Evolutionary conservation across 1,284 basidiomycete genomes (phyloP), one percentile per base, ranked within the genome.

Genomic region (Puccinia hordei): DNA sequence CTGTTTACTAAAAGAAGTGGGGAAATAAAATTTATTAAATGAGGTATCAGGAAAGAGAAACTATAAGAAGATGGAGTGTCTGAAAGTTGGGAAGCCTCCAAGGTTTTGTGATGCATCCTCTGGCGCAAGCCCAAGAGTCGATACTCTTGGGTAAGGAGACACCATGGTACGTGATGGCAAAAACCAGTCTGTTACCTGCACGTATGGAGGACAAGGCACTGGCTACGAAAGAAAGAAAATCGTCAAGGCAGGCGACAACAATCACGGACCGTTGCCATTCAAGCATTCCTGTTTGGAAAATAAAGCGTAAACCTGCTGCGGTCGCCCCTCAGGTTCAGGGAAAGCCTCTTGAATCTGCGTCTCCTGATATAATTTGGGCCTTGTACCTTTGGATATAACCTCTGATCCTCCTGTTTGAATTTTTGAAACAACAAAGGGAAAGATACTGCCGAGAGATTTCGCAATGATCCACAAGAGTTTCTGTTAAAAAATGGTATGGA

Each of bases 1-100:
- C 63, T 44, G 63, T 27, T 66, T 24, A 66, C 63, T 66, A n/a
- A 35, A 66, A 66, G 63, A 51, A 27, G 8, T 66, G 9, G 38
- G n/a, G 38, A 10, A 27, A 35, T n/a, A 66, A 46, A 46, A 17
- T 66, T 49, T 49, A 49, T 49, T 49, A 49, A 35, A 15, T 41
- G 38, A 66, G 41, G 22, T 8, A 5, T 41, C 35, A 63, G 19
- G 61, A 22, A 30, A 22, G 41, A 35, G 24, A n/a, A n/a, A 55
- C 53, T 55, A 55, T 6, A n/a, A n/a, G 12, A 55, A 55, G 53
- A 55, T 24, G 53, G 30, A 13, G 17, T 2, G 12, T 38, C n/a
- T 1, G 61, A 38, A 41, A 46, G 38, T 27, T 35, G n/a, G 1
- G 15, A 44, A 66, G n/a, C n/a, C 41, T 24, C n/a, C n/a, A 17